Evolutionary conservation across 441 rosid species (phyloP), one percentile per base, ranked within the genome.

Genomic region (Melastoma candidum): DNA sequence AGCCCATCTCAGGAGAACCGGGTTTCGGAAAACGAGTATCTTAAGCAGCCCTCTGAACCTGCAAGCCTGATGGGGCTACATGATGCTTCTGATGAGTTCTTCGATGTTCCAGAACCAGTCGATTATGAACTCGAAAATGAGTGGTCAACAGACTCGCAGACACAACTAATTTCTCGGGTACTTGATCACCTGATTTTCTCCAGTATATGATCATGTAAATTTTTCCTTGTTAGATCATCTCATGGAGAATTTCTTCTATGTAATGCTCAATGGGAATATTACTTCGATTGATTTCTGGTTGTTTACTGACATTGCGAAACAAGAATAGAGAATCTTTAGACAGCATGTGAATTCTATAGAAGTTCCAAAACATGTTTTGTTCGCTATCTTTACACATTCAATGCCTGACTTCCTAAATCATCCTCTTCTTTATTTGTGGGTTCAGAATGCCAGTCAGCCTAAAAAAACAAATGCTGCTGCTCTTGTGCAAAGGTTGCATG

Each of bases 11-110:
- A 71, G 41, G 57, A 53, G 48, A 51, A 63, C 48, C 24, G 13
- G 54, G 41, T 48, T 10, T 51, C 50, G 7, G 65, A 54, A 48
- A 67, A 75, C n/a, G 90, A 83, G 44, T 44, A 64, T 36, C 85
- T 74, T 49, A 80, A 70, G 72, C 70, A 61, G 29, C 49, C 61
- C 64, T 64, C 79, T 11, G 73, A 60, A 25, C 68, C 69, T 32
- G 9, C 67, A 22, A 77, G 82, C 74, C 74, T 86, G 57, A 75
- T 77, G 61, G 78, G 71, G 63, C 57, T 83, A 26, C 75, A 75
- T n/a, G 84, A 78, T 72, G 68, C 69, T 48, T 64, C 88, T 44
- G 98, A 89, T 64, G 98, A 89, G 65, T 93, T 89, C 78, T 86
- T 86, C 55, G 98, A 93, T 68, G 96, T 86, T 57, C 90, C 90